Evolutionary conservation across 257 asterid genomes (phyloP).

Genomic region (Solanum pimpinellifolium): DNA sequence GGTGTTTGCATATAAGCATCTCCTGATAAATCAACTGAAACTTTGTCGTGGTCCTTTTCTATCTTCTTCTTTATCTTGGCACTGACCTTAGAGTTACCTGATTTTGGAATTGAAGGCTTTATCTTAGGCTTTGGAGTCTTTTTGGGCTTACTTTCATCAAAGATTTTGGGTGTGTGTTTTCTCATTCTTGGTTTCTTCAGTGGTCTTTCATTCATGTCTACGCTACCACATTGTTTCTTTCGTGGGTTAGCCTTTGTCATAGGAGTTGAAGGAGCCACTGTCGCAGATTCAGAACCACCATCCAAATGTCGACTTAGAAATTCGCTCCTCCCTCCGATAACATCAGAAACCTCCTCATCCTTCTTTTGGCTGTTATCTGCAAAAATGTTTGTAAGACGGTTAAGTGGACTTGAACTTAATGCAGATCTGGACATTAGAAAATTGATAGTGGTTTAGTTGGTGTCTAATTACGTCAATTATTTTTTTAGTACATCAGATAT

Average conservation of each 20-base stretch:
- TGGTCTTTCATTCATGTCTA: not conserved
- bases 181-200: slow-evolving; percentile 5
- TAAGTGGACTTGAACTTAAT: not conserved
- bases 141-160: slow-evolving; percentile 17
- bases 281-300: not conserved
- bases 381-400: not conserved
- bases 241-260: not conserved
- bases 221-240: not conserved
- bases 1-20: not conserved
- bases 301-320: not conserved
- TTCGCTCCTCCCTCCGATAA: not conserved
- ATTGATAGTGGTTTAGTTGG: not conserved
- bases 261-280: not conserved
- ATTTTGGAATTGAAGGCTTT: not conserved
- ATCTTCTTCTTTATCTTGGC: not conserved
- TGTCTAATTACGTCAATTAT: not conserved
- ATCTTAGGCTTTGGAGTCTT: not conserved
- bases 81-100: not conserved
- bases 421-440: not conserved
- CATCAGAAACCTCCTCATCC: not conserved
- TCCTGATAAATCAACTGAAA: not conserved
- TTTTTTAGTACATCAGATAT: not conserved
- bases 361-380: not conserved
- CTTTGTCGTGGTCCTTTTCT: not conserved
- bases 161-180: slow-evolving; percentile 33